These are phyloP conservation scores for Fusarium bactridioides DNA, from an alignment of 2,329 filamentous ascomycete species.

Conservation along the genomic window DNA sequence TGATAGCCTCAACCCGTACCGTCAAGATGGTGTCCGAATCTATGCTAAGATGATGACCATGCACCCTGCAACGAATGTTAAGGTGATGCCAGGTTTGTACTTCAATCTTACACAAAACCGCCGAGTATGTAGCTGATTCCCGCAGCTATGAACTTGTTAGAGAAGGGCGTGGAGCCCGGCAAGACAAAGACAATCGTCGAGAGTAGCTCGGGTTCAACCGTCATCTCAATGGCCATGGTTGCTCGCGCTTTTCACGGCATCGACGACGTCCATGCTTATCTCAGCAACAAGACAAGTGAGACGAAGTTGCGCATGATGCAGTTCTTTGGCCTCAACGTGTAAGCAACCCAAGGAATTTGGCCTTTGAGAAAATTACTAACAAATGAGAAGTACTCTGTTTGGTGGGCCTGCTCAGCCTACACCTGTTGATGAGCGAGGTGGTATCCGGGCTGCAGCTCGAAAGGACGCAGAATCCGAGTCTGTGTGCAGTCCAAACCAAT, in stretches of 20 bases:
- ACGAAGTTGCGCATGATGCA: constrained; percentile 46
- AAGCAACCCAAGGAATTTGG: constrained; percentile 2
- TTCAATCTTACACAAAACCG: not conserved
- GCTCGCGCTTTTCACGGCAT: constrained; percentile 49
- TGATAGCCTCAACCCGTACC: constrained; percentile 62
- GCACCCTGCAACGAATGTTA: constrained; percentile 69
- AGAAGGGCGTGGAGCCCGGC: constrained; percentile 52
- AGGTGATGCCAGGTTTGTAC: constrained; percentile 62
- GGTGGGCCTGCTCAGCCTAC: constrained; percentile 47
- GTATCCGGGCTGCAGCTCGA: constrained; percentile 42
- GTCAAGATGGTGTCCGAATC: constrained; percentile 65
- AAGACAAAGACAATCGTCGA: constrained; percentile 64
- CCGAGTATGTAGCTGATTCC: constrained; percentile 8
- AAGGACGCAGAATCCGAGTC: constrained; percentile 43
- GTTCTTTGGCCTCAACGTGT: constrained; percentile 47
- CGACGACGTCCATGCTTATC: constrained; percentile 52
- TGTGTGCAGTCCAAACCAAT: constrained; percentile 46
- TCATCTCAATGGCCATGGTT: constrained; percentile 61
- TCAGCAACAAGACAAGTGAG: constrained; percentile 57
- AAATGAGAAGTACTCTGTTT: constrained; percentile 40
- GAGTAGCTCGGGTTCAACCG: constrained; percentile 68
- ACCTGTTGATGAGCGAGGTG: constrained; percentile 44
- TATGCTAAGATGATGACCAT: constrained; percentile 72
- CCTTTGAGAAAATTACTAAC: not conserved
- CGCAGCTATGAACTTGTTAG: constrained; percentile 56